Evolutionary conservation across 2,329 filamentous ascomycete genomes (phyloP).

Genomic region (Sphaerostilbella broomeana): DNA sequence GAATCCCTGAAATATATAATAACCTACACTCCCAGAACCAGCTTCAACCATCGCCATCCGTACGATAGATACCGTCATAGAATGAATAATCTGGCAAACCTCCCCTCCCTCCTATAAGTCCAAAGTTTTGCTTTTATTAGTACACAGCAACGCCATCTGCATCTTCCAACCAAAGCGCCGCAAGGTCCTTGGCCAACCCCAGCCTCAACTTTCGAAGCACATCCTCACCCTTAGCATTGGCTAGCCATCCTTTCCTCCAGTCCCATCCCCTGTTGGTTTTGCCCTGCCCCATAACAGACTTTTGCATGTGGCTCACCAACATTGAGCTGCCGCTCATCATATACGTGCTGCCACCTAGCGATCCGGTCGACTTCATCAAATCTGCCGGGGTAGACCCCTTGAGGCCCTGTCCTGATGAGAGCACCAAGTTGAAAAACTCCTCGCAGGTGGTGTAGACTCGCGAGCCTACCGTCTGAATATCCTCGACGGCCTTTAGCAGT

Average conservation of each 20-base stretch:
- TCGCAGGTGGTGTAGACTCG: conserved; percentile 69
- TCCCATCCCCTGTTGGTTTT: conserved; percentile 62
- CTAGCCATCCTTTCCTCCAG: conserved; percentile 71
- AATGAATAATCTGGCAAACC: too few relatives aligned
- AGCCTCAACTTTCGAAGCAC: conserved; percentile 67
- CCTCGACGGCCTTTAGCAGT: conserved; percentile 71
- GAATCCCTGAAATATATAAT: too few relatives aligned
- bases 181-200: conserved; percentile 68
- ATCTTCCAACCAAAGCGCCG: conserved; percentile 60
- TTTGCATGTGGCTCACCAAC: conserved; percentile 56
- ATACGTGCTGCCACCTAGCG: conserved; percentile 55
- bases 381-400: conserved; percentile 59
- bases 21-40: too few relatives aligned
- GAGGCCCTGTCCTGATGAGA: conserved; percentile 60
- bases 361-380: conserved; percentile 50
- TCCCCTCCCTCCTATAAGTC: too few relatives aligned
- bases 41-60: too few relatives aligned
- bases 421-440: conserved; percentile 69
- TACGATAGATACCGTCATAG: too few relatives aligned
- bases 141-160: conserved; percentile 49
- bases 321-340: conserved; percentile 69
- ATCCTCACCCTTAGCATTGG: conserved; percentile 56
- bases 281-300: conserved; percentile 51
- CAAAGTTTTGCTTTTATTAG: too few relatives aligned
- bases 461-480: conserved; percentile 67